These are phyloP conservation scores for Tubosaeta sp. DNA, from an alignment of 768 basidiomycete genomes.

Conservation along the genomic window DNA sequence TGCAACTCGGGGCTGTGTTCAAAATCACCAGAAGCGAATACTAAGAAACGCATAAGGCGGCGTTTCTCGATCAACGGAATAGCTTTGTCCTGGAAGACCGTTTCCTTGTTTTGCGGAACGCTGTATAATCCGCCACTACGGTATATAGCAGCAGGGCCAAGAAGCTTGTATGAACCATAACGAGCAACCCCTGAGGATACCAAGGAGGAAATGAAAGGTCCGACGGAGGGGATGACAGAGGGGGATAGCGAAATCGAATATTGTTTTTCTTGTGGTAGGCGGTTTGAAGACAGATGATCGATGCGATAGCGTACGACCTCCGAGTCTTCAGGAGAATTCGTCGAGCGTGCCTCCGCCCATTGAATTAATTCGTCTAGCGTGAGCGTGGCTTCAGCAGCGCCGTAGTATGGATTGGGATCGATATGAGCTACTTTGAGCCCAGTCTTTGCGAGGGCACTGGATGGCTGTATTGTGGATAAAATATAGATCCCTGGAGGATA, in stretches of 20 bases:
- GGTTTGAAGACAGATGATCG: slow-evolving; percentile 39
- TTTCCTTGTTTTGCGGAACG: slow-evolving; percentile 90
- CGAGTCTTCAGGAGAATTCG: slow-evolving; percentile 9
- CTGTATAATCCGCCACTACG: slow-evolving; percentile 44
- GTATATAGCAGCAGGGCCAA: slow-evolving; percentile 67
- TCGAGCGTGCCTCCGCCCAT: slow-evolving; percentile 52
- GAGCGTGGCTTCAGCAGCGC: slow-evolving; percentile 75
- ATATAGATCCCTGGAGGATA: background rate
- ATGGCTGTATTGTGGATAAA: slow-evolving; percentile 1
- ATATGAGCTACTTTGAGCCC: slow-evolving; percentile 87
- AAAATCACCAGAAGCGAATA: slow-evolving; percentile 75
- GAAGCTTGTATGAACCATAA: slow-evolving; percentile 86
- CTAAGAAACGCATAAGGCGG: slow-evolving; percentile 86
- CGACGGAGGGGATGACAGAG: slow-evolving; percentile 72
- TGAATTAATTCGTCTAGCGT: slow-evolving; percentile 73
- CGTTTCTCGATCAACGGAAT: slow-evolving; percentile 82
- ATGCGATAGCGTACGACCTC: slow-evolving; percentile 15
- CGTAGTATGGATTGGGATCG: slow-evolving; percentile 83
- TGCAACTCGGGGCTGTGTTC: slow-evolving; percentile 57
- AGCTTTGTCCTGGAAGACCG: slow-evolving; percentile 81
- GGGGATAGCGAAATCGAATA: slow-evolving; percentile 88
- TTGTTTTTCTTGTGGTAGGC: slow-evolving; percentile 59
- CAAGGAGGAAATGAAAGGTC: slow-evolving; percentile 74
- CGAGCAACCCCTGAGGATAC: slow-evolving; percentile 80
- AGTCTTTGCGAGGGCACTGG: slow-evolving; percentile 83